Base-by-base conservation (phyloP, 2,329 filamentous ascomycete species). In the Orbilia javanica region DNA sequence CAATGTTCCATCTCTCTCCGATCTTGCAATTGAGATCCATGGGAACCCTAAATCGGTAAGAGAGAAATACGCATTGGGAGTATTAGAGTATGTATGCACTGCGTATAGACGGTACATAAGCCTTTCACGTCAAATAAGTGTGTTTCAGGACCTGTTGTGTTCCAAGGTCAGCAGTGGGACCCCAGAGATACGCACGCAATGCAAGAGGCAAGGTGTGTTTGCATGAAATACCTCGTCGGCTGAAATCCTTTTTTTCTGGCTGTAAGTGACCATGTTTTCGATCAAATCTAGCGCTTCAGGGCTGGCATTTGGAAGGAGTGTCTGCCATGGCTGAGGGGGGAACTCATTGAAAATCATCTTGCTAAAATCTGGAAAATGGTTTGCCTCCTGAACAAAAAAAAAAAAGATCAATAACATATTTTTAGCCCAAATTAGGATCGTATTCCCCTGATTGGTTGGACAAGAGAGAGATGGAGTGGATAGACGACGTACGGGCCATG, bases 261-360 rank as follows among this genome's bases (percentile, higher is more conserved):
- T 90, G 84, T 92, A 99, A 53, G 87, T 86, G 11, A 99, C 88
- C 79, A 97, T 84, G 4, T 85, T 86, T 44, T 86, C 86, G 8
- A 96, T 89, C 36, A 97, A 84, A 79, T 92, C 88, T 74, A 88
- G 87, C 29, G 90, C 91, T 13, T 85, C 85, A 0, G 86, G 84
- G 29, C 89, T 87, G 0, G 89, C 87, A 4, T 86, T 87, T 0
- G 89, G 89, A 48, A 98, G 84, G 18, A 97, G 86, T 0, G 88
- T 87, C 0, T 89, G 86, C 94, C 94, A 97, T 0, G 86, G 79
- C 79, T 88, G 88, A 0, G 86, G 84, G 3, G 90, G 88, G 82
- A 97, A 97, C 13, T 90, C 86, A 46, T 90, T 88, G 85, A 97
- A 99, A 83, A 94, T 84, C 83, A 92, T 89, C 82, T 92, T 96